Base-by-base conservation (phyloP, 805 yeast species). In the Hagleromyces aurorensis region DNA sequence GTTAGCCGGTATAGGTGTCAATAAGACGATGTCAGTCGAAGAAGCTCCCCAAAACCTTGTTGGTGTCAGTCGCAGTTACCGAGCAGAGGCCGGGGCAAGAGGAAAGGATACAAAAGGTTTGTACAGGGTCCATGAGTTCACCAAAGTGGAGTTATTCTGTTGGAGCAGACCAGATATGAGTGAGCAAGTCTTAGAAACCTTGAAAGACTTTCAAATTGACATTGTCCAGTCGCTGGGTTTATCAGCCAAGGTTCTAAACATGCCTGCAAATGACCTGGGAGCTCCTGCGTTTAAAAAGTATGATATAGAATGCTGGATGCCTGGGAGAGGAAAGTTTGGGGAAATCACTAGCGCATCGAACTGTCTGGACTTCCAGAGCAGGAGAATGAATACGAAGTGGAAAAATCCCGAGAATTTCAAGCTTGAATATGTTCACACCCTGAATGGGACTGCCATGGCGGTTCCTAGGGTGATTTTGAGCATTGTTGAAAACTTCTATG, bases 291-390 rank as follows among this genome's bases (percentile, higher is more conserved):
- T 68, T 56, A 78, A 81, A 48, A 91, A 91, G 53, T 84, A 76
- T 51, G 98, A 91, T 46, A 83, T 87, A 34, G 98, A 91, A 57
- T 95, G 87, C 0, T 84, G 94, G 86, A 89, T 91, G 97, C 97
- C 97, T 0, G 96, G 97, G 2, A 71, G 96, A 45, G 87, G 84
- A 1, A 54, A 61, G 2, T 89, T 94, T 84, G 98, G 98, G 4
- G 98, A 91, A 52, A 66, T 91, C 18, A 76, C 94, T 1, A 83
- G 95, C 16, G 69, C 93, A 1, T 86, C 96, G 2, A 89, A 87
- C 51, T 91, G 98, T 55, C 72, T 85, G 3, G 96, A 87, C 43
- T 91, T 72, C 54, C 98, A 91, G 59, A 62, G 94, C 6, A 69
- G 95, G 55, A 69, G 97, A 46, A 65, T 91, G 43, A 76, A 78